These are phyloP conservation scores for Salix suchowensis DNA, from an alignment of 345 rosid species.

Conservation along the genomic window DNA sequence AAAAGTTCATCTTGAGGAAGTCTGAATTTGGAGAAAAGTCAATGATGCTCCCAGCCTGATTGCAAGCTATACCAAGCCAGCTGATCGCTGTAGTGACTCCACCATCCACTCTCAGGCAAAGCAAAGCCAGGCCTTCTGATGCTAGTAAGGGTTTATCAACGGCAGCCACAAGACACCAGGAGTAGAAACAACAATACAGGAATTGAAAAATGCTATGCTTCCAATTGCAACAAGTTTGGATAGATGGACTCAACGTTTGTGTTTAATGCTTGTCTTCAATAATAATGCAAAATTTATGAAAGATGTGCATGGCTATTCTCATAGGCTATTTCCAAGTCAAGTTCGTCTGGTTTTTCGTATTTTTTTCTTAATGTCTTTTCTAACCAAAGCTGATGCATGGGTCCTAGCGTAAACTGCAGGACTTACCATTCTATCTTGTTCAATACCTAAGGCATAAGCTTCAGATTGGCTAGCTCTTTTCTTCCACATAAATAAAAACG, in stretches of 20 bases:
- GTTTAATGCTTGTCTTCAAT: no score
- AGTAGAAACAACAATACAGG: neutral
- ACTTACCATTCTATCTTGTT: no score
- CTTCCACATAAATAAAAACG: neutral
- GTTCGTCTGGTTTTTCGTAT: no score
- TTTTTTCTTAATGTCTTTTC: no score
- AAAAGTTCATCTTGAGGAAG: neutral
- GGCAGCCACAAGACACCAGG: neutral
- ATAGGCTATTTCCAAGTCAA: no score
- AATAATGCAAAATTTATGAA: no score
- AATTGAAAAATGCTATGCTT: neutral
- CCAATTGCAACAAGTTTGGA: neutral
- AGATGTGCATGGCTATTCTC: no score
- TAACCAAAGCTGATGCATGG: neutral
- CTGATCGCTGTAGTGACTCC: neutral
- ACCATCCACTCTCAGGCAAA: neutral
- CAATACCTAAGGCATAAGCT: neutral
- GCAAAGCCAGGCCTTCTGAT: neutral
- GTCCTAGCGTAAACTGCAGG: neutral
- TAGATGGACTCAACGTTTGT: neutral
- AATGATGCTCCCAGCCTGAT: constrained; percentile 1
- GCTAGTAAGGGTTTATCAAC: neutral
- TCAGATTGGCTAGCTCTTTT: neutral
- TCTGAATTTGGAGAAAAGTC: neutral
- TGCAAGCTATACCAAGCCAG: constrained; percentile 12